Evolutionary conservation across 2,329 filamentous ascomycete species (phyloP).

Genomic region (Diaporthe australafricana): DNA sequence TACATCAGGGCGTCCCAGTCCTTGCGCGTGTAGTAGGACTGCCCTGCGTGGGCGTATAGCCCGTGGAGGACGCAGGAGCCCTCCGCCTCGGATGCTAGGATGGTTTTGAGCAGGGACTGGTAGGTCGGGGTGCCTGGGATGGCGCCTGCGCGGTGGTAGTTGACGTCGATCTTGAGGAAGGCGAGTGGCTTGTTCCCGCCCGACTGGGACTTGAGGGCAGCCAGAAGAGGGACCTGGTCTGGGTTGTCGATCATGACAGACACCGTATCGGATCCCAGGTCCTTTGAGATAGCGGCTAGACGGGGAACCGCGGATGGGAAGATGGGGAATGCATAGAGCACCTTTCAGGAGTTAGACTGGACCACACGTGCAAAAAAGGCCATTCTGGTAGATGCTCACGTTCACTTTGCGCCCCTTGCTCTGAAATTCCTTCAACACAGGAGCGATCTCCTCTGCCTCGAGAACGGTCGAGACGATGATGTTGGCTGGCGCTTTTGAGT

Average conservation of each 20-base stretch:
- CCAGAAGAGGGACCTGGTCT: conserved; percentile 64
- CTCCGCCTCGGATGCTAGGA: conserved; percentile 71
- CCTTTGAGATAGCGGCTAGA: conserved; percentile 65
- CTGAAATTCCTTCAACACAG: conserved; percentile 70
- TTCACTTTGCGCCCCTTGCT: conserved; percentile 66
- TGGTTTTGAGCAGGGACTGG: conserved; percentile 67
- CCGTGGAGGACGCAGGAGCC: conserved; percentile 33
- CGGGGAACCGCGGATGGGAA: conserved; percentile 70
- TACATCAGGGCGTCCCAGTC: conserved; percentile 67
- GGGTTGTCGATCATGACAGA: conserved; percentile 78
- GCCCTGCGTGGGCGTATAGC: conserved; percentile 68
- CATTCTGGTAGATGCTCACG: conserved; percentile 52
- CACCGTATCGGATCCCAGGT: conserved; percentile 67
- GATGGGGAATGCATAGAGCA: conserved; percentile 80
- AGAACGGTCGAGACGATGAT: conserved; percentile 80
- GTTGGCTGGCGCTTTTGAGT: conserved; percentile 60
- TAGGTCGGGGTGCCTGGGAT: conserved; percentile 57
- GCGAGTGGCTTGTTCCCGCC: conserved; percentile 63
- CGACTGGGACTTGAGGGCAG: conserved; percentile 55
- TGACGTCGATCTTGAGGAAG: conserved; percentile 82
- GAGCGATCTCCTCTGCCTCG: conserved; percentile 76
- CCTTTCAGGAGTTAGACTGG: conserved; percentile 47
- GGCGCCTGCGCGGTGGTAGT: conserved; percentile 78
- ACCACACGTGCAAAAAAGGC: conserved; percentile 7
- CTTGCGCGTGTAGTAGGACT: conserved; percentile 70